Evolutionary conservation across 257 asterid species (phyloP), one percentile per base, ranked within the genome.

Genomic region (Solanum neorickii): DNA sequence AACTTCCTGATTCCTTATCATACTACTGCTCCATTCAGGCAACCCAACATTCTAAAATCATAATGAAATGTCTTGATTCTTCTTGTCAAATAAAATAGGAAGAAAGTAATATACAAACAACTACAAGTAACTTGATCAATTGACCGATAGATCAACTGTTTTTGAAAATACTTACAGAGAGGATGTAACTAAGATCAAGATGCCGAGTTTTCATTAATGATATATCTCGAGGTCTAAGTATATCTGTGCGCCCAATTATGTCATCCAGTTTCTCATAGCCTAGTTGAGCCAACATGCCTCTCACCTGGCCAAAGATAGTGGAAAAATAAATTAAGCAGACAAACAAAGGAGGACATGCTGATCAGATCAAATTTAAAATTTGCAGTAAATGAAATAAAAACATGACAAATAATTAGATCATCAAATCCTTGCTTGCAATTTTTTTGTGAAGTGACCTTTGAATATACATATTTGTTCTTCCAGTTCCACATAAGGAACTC

Each of bases 191-290:
- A 82, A 97, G 99, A 89, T 97, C 98, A 86, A 97, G 94, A 93
- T 97, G 99, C 74, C 94, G 99, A 89, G 99, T 97, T 92, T 97
- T 97, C 95, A 94, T 78, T 87, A 97, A 89, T 88, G 99, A 96
- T 82, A 97, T 90, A 83, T 96, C 99, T 25, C 99, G 96, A 70
- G 94, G 92, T 90, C 91, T 93, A 84, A 97, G 91, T 75, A 97
- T 91, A 88, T 97, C 98, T 0, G 97, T 94, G 92, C 88, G 99
- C 88, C 99, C 99, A 88, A 97, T 94, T 89, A 97, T 39, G 75
- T 97, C 99, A 86, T 97, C 99, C 74, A 97, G 97, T 86, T 96
- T 97, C 91, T 96, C 99, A 75, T 95, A 97, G 82, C 99, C 99
- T 87, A 97, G 88, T 87, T 97, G 95, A 44, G 99, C 99, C 93